Evolutionary conservation across 73 alveolate genomes (phyloP), one percentile per base, ranked within the genome.

Genomic region (Halteria grandinella): DNA sequence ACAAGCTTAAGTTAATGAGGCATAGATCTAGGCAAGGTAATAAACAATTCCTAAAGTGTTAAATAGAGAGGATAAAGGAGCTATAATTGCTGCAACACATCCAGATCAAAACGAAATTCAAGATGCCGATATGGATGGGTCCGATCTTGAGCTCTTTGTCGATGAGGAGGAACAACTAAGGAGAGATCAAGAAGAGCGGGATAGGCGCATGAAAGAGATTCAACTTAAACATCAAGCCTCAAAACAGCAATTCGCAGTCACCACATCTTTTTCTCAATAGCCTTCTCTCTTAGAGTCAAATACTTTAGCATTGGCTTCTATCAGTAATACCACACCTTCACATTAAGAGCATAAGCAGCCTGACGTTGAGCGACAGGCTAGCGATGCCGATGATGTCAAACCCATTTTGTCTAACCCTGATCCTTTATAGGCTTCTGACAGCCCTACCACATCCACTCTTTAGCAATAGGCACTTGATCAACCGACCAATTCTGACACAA

Each of bases 141-240:
- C n/a, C n/a, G n/a, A n/a, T n/a, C n/a, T n/a, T n/a, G n/a, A n/a
- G n/a, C n/a, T n/a, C n/a, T n/a, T n/a, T n/a, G n/a, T 44, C 8
- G 70, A 69, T 44, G 70, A 69, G 36, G 82, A 69, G 32, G 70
- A 69, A 37, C 1, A 6, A 39, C 7, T 62, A 41, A 34, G 60
- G 18, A 62, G 60, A 62, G 55, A 62, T n/a, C 36, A 34, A 43
- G 82, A 69, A 69, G 82, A 69, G 21, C 41, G 82, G 48, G 24
- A 69, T 17, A 51, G 62, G 27, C 10, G 71, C 29, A 2, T 48
- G 1, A 24, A 49, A 15, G 52, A 69, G 27, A 10, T 48, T 15
- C 17, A 50, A 21, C 5, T 27, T 24, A 69, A 49, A 14, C 33
- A 44, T 25, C 51, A 69, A 69, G 66, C 12, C 48, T 33, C 31